Base-by-base conservation (phyloP, 352 stramenopile species). In the Globisporangium polare region DNA sequence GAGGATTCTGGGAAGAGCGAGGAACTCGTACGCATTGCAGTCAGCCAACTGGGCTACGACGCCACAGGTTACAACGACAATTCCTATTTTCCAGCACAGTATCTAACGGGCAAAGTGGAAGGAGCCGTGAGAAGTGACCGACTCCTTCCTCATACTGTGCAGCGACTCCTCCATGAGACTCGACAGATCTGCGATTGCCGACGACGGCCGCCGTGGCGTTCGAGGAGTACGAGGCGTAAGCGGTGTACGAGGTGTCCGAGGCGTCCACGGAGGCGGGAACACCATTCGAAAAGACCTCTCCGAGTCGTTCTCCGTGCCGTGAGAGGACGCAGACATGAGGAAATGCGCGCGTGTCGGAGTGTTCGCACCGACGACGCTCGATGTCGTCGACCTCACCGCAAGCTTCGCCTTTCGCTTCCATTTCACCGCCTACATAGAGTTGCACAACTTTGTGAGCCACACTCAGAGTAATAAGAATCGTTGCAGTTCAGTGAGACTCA, bases 121-220 rank as follows among this genome's bases (percentile, higher is more conserved):
- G 26, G 46, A 22, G 26, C 27, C 24, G 41, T 47, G 46, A 2
- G 53, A 45, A 0, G 54, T 29, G 20, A 75, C 31, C 8, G 70
- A 42, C 43, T 89, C 79, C 24, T 82, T 88, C 5, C 78, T 77
- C 26, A 92, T 73, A 41, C 68, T 82, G 2, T 84, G 70, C 22
- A 94, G 68, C 13, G 82, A 91, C 20, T 90, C 73, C 55, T 94
- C 80, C 85, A 94, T 92, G 15, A 90, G 69, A 67, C 70, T 86
- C 18, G 84, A 92, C 5, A 92, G 63, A 60, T 92, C 82, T 6
- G 79, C 72, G 77, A 92, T 92, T 43, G 80, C 80, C n/a, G 75
- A 86, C 0, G 77, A 86, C 15, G 77, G 74, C 20, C 78, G 76
- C 29, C 73, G 73, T 17, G 61, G 53, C 9, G 53, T 66, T 9